phyloP scores from a whole-genome alignment of 495 filamentous ascomycete genomes.

The Hapsidospora chrysogenum region DNA sequence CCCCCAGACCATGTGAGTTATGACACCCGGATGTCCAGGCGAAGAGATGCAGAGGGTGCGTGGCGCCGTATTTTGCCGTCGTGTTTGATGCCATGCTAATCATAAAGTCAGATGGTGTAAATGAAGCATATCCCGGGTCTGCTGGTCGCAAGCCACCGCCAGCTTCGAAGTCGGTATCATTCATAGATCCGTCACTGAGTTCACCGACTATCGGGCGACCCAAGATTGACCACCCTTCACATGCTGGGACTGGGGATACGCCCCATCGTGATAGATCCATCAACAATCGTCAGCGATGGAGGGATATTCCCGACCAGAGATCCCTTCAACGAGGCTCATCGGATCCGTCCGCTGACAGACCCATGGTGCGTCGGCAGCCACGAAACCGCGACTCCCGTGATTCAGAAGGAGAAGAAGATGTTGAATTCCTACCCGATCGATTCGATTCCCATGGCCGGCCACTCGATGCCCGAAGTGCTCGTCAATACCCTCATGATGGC shows the following conservation, averaged over 20 bases:
- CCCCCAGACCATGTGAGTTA: constrained; percentile 21
- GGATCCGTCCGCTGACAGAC: too few relatives aligned
- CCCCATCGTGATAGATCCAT: constrained; percentile 2
- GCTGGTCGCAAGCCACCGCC: constrained; percentile 6
- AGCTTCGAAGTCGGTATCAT: constrained; percentile 19
- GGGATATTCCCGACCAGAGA: too few relatives aligned
- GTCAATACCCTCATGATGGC: background rate
- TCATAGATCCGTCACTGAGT: constrained; percentile 24
- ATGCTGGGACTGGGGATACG: too few relatives aligned
- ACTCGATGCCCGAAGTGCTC: too few relatives aligned
- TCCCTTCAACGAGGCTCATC: too few relatives aligned
- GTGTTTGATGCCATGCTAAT: background rate
- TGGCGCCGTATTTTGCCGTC: constrained; percentile 5
- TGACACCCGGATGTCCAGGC: background rate
- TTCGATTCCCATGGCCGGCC: constrained; percentile 47
- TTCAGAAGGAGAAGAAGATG: constrained; percentile 15
- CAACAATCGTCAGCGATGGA: constrained; percentile 6
- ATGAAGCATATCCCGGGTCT: background rate
- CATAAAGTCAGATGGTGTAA: background rate
- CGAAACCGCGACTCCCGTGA: too few relatives aligned
- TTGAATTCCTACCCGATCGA: constrained; percentile 41
- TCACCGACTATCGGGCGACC: constrained; percentile 21
- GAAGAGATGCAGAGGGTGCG: constrained; percentile 11
- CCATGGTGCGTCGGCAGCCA: too few relatives aligned
- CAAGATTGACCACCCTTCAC: too few relatives aligned